Percentiles rank a stretch among this genome's conserved stretches.
Evolutionary conservation across 257 asterid genomes (phyloP).

Genomic region (Marsdenia floribunda): DNA sequence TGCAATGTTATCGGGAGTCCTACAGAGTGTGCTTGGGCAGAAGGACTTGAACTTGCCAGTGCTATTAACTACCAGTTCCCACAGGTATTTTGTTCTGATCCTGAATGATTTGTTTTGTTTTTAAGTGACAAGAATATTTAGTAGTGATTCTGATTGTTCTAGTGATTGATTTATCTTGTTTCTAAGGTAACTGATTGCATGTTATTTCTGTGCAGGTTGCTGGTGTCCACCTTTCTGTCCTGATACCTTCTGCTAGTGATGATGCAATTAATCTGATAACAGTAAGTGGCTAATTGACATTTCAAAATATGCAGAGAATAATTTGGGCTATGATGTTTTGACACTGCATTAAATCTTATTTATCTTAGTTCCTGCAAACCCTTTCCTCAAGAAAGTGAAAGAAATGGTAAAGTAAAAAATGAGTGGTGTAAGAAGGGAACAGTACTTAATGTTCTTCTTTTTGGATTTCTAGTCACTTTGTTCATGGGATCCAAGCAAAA

Average conservation of each 20-base stretch:
- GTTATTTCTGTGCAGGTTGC: slow-evolving; percentile 19
- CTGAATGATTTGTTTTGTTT: neutral
- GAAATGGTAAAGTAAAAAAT: no score
- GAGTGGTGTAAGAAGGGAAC: neutral
- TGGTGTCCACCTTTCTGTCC: slow-evolving; percentile 41
- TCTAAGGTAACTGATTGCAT: neutral
- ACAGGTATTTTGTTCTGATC: slow-evolving; percentile 35
- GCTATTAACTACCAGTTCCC: slow-evolving; percentile 78
- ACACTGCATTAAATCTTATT: neutral
- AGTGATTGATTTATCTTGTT: no score
- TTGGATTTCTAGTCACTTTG: slow-evolving; percentile 60
- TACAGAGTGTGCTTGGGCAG: slow-evolving; percentile 57
- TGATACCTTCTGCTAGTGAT: slow-evolving; percentile 71
- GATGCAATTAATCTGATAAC: slow-evolving; percentile 65
- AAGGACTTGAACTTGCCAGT: slow-evolving; percentile 81
- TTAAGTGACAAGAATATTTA: slow-evolving; percentile 3
- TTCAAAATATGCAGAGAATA: neutral
- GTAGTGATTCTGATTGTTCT: neutral
- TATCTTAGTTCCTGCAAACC: neutral
- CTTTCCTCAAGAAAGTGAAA: no score
- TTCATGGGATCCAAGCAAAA: slow-evolving; percentile 87
- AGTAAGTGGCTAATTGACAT: slow-evolving; percentile 36
- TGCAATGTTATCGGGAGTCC: slow-evolving; percentile 89
- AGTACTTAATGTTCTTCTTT: neutral
- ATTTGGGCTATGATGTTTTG: neutral